A percentile compares a stretch with the other conserved stretches of the same genome.
These are phyloP conservation scores for Eimeria brunetti DNA, from an alignment of 169 alveolate species.

Conservation along the genomic window DNA sequence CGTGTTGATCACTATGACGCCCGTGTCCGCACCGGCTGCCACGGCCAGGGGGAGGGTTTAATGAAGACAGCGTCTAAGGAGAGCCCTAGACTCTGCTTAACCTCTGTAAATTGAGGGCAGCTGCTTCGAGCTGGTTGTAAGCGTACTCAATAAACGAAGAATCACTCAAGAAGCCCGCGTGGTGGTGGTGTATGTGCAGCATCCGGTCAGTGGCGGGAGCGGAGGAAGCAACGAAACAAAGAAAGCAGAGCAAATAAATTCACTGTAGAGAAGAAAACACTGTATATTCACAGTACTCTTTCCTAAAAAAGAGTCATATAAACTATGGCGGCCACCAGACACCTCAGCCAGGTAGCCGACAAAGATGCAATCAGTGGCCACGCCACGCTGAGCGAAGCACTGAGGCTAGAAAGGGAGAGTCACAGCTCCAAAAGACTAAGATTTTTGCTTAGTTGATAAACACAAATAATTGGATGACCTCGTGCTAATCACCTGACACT, in stretches of 20 bases:
- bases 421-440: conserved; percentile 40
- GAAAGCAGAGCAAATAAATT: neutral
- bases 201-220: conserved; percentile 63
- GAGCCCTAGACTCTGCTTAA: neutral
- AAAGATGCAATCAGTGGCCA: conserved; percentile 46
- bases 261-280: neutral
- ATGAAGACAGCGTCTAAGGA: neutral
- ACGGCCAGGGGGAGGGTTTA: neutral
- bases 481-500: conserved; percentile 64
- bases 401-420: conserved; percentile 50
- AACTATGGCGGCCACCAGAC: conserved; percentile 60
- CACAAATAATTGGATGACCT: conserved; percentile 58
- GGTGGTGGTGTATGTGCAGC: conserved; percentile 36
- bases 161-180: conserved; percentile 51
- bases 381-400: conserved; percentile 49
- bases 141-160: neutral
- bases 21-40: neutral
- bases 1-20: neutral
- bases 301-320: neutral
- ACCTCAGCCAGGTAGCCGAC: conserved; percentile 71
- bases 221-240: neutral
- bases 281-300: conserved; percentile 35
- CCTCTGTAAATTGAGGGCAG: neutral
- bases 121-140: neutral
- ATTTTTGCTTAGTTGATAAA: conserved; percentile 18